phyloP scores from a whole-genome alignment of 768 basidiomycete genomes.

The Glaciozyma antarctica region DNA sequence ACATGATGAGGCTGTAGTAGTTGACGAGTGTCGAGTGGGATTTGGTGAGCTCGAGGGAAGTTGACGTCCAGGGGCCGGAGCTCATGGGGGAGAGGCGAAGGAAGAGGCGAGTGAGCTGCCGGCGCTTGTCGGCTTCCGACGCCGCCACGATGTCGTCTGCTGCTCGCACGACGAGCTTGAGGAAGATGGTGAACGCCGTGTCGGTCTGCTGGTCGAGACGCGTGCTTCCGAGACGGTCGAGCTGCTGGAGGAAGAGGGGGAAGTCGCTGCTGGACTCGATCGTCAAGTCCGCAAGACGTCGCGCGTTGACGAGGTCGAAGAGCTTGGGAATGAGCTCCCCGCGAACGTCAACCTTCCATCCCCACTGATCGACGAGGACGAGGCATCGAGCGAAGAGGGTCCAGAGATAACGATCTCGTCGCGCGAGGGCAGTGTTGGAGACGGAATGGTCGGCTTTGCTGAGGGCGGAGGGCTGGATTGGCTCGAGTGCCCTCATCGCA shows the following conservation, averaged over 20 bases:
- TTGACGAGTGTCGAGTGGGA: slow-evolving; percentile 69
- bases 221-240: slow-evolving; percentile 45
- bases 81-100: slow-evolving; percentile 64
- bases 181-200: slow-evolving; percentile 64
- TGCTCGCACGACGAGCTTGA: slow-evolving; percentile 69
- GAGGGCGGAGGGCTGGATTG: slow-evolving; percentile 50
- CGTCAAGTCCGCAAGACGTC: slow-evolving; percentile 62
- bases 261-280: slow-evolving; percentile 54
- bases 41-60: slow-evolving; percentile 35
- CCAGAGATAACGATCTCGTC: slow-evolving; percentile 62
- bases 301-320: slow-evolving; percentile 62
- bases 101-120: slow-evolving; percentile 57
- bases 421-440: slow-evolving; percentile 43
- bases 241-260: slow-evolving; percentile 46
- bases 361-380: slow-evolving; percentile 63
- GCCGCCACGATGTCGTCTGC: slow-evolving; percentile 39
- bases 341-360: slow-evolving; percentile 57
- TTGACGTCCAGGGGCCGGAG: slow-evolving; percentile 55
- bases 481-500: slow-evolving; percentile 51
- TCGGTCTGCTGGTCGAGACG: slow-evolving; percentile 49
- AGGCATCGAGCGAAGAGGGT: slow-evolving; percentile 63
- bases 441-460: slow-evolving; percentile 42
- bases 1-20: slow-evolving; percentile 61
- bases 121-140: slow-evolving; percentile 32
- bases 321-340: slow-evolving; percentile 55